Base-by-base conservation (phyloP, 345 rosid genomes). In the Lumnitzera racemosa region DNA sequence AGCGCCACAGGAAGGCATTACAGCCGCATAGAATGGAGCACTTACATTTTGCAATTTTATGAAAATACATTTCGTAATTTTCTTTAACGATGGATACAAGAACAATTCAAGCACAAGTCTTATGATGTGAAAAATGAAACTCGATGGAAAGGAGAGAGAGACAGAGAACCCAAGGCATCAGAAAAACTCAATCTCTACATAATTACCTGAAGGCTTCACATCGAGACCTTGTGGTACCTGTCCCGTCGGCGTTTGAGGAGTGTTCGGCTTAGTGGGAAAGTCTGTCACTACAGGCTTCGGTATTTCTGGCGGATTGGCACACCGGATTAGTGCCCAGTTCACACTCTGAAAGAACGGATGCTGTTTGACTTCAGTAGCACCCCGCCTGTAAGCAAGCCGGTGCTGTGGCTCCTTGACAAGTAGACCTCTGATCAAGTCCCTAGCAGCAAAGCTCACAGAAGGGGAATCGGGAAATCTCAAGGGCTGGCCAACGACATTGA, bases 121-220 rank as follows among this genome's bases (percentile, higher is more conserved):
- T 16, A 52, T 12, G 25, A 12, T 9, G n/a, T 17, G 23, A 24
- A 24, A 20, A 24, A n/a, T 17, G 56, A 53, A 53, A 53, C 56
- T 17, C 10, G 5, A 5, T n/a, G 27, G 13, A 7, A 15, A 57
- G 31, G 5, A 11, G 67, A 23, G 23, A 47, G 13, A 59, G 55
- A 24, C 5, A 24, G 50, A 29, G 1, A 24, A 36, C 56, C 46
- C 10, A 53, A 57, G 25, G 20, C 55, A 27, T 72, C 66, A 74
- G 60, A 78, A 78, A 73, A 78, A 74, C 66, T 78, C 82, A 48
- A 78, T 74, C 75, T 78, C 79, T 47, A 68, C 62, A 74, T 78
- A 78, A 72, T 74, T 78, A 78, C 79, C 82, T 49, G 70, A 59
- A 59, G 77, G 73, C 66, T 78, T 78, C 79, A 72, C 74, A 60